Conservation (phyloP, 2,329 filamentous ascomycete species). For the Aspergillus clavatus region DNA sequence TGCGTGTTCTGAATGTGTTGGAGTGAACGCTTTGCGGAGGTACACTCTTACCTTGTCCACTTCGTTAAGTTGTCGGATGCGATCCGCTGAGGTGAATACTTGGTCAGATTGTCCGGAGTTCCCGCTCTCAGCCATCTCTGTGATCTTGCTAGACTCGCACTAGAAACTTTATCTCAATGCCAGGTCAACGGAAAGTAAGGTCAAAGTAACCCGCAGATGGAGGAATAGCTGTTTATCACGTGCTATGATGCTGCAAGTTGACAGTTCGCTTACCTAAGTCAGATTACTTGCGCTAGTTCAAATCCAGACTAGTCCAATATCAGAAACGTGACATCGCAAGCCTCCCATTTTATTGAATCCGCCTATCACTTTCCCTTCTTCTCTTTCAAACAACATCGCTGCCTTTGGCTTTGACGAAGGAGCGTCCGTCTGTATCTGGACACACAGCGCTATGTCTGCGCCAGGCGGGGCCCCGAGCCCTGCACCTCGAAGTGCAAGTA, state of each 20-base stretch:
- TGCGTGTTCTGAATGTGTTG: not conserved
- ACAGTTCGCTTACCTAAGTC: constrained; percentile 1
- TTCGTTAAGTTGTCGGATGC: constrained; percentile 72
- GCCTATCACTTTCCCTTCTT: constrained; percentile 3
- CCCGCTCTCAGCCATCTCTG: constrained; percentile 22
- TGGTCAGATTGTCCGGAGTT: constrained; percentile 22
- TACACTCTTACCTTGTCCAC: constrained; percentile 60
- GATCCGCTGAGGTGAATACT: constrained; percentile 67
- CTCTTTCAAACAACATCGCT: not conserved
- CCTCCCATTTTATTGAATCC: constrained; percentile 7
- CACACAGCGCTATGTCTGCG: constrained; percentile 37
- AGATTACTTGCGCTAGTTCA: not conserved
- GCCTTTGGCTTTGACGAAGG: not conserved
- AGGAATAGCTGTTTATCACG: constrained; percentile 8
- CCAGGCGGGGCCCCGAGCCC: constrained; percentile 45
- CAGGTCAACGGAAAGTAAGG: not conserved
- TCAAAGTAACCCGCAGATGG: not conserved
- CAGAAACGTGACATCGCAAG: constrained; percentile 17
- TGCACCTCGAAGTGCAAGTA: constrained; percentile 46
- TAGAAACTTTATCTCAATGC: not conserved
- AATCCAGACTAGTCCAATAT: constrained; percentile 15
- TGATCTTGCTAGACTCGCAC: not conserved
- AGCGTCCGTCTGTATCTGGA: not conserved
- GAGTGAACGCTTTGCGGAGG: not conserved
- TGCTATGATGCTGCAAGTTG: constrained; percentile 3